These are phyloP conservation scores for Carpinus fangiana DNA, from an alignment of 306 rosid genomes.

Conservation along the genomic window DNA sequence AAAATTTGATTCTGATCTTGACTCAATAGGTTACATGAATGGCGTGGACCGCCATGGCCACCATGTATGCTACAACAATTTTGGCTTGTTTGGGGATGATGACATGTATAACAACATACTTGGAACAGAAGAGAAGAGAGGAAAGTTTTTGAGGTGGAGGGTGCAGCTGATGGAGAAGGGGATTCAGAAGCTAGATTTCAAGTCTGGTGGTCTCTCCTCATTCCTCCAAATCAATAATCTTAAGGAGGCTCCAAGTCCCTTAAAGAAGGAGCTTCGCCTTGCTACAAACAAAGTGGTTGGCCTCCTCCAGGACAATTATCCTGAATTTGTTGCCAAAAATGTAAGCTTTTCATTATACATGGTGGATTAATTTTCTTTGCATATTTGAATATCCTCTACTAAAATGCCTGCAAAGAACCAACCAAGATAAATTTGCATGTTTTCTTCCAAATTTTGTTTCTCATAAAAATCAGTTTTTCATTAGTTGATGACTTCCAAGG, in stretches of 20 bases:
- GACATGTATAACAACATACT: constrained; percentile 43
- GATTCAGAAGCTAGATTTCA: constrained; percentile 44
- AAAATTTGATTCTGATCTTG: constrained; percentile 32
- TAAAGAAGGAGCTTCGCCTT: constrained; percentile 43
- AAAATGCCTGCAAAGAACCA: neutral
- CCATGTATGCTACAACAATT: constrained; percentile 50
- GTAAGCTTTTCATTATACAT: constrained; percentile 19
- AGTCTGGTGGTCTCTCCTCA: constrained; percentile 50
- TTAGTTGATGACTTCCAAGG: neutral
- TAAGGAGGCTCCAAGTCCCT: constrained; percentile 45
- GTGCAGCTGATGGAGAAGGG: constrained; percentile 52
- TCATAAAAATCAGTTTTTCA: neutral
- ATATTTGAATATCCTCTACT: neutral
- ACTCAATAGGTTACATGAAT: constrained; percentile 29
- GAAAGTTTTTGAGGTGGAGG: constrained; percentile 53
- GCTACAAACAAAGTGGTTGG: constrained; percentile 41
- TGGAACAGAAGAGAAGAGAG: constrained; percentile 39
- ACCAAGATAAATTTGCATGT: neutral
- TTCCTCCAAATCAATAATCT: constrained; percentile 55
- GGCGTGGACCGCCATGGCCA: constrained; percentile 52
- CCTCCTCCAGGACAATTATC: constrained; percentile 53
- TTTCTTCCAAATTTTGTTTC: neutral
- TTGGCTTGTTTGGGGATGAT: constrained; percentile 38
- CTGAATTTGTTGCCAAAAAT: constrained; percentile 54
- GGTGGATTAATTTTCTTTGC: neutral